These are phyloP conservation scores for Alternaria angustiovoidea DNA, from an alignment of 2,329 filamentous ascomycete species.

Conservation along the genomic window DNA sequence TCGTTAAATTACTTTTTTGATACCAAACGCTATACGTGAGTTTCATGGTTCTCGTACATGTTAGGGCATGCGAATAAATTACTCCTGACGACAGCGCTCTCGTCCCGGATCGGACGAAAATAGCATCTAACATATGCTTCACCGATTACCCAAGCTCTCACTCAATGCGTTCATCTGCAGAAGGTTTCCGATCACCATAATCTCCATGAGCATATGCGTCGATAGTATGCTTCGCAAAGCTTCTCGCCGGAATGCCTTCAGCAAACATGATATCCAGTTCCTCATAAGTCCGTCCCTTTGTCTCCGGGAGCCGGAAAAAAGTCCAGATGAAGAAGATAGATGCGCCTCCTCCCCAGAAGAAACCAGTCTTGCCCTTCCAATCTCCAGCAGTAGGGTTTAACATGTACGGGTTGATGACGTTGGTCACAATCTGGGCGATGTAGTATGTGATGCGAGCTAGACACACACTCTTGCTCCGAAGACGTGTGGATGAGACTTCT, in stretches of 20 bases:
- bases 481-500: constrained; percentile 78
- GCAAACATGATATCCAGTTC: constrained; percentile 85
- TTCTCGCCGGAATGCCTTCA: constrained; percentile 29
- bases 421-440: constrained; percentile 71
- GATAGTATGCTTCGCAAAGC: constrained; percentile 15
- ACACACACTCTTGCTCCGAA: constrained; percentile 88
- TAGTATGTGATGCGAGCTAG: constrained; percentile 77
- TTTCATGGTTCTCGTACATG: no score
- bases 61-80: neutral
- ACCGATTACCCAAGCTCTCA: neutral
- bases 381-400: constrained; percentile 68
- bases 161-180: neutral
- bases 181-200: neutral
- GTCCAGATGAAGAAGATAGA: constrained; percentile 75
- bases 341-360: constrained; percentile 85
- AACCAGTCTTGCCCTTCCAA: constrained; percentile 79
- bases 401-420: constrained; percentile 72
- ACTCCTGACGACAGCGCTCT: neutral
- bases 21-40: neutral
- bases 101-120: neutral
- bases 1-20: neutral
- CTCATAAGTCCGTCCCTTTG: constrained; percentile 77
- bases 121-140: no score
- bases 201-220: constrained; percentile 28
- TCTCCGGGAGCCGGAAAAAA: constrained; percentile 80